Evolutionary conservation across 1,284 basidiomycete species (phyloP), one percentile per base, ranked within the genome.

Genomic region (Lignosus rhinocerotis): DNA sequence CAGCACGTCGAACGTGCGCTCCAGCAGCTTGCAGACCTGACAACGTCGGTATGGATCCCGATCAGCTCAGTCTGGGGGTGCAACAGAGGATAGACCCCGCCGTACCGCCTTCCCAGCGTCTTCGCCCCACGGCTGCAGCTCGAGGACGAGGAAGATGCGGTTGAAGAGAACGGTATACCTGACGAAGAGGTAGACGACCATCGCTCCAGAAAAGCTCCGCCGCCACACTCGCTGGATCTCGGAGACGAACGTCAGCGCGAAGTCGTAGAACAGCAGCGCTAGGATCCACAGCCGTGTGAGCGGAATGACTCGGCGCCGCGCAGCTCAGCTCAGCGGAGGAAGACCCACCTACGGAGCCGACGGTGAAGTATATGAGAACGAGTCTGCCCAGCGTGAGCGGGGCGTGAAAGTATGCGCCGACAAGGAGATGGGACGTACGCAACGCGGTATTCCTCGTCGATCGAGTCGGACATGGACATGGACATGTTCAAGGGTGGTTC

Each of bases 161-260:
- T 56, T 58, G 14, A 58, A 9, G 33, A 65, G 19, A 7, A 55
- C 55, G 43, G 50, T 57, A 34, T 62, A 69, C 34, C 60, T 64
- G 47, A 61, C 63, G 21, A 59, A n/a, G 12, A 59, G 44, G 57
- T 59, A 66, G 19, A 66, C 44, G 6, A 59, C 50, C 11, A 61
- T 53, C n/a, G 58, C 61, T 7, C 60, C 55, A 31, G 56, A 55
- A 53, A 62, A 58, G 21, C 41, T 58, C 12, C 55, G 55, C 17
- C 36, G 25, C 67, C 62, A 66, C 21, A 61, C 54, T 32, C 55
- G 55, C 10, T 45, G 44, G 4, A 66, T 46, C 25, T 67, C 62
- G 12, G 49, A 36, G 7, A 58, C 31, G 17, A 66, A 65, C 2
- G 63, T 64, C 3, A 62, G 36, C 12, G 34, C 12, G 45, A 56